Evolutionary conservation across 2,329 filamentous ascomycete genomes (phyloP), one percentile per base, ranked within the genome.

Genomic region (Epichloe bromicola): DNA sequence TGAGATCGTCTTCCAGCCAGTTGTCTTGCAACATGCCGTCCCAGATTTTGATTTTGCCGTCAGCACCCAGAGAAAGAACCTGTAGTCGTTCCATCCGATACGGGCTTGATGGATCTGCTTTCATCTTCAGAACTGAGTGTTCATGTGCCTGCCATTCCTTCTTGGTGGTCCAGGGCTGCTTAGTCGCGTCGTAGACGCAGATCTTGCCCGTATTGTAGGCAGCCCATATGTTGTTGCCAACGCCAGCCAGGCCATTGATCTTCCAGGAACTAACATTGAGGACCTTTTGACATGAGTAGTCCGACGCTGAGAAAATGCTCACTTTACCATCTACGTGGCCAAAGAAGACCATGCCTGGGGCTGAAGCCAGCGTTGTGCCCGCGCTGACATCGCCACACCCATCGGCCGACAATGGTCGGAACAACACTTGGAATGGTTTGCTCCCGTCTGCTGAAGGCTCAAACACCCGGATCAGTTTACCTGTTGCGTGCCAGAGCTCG

Each of bases 91-190:
- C 88, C 54, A 93, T 74, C 51, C 83, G 88, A 79, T 90, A 97
- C 47, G 89, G 81, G 61, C 87, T 88, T 36, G 88, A 86, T 1
- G 78, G 74, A 63, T 98, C 93, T 2, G 85, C 79, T 12, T 86
- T 69, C 53, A 98, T 79, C 52, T 82, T 84, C 45, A 86, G 77
- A 7, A 95, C 83, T 0, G 90, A 86, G 56, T 85, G 85, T 6
- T 88, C 83, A 63, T 97, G 93, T 3, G 88, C 91, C 56, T 84
- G 82, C 91, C 93, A 98, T 61, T 97, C 91, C 65, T 98, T 98
- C 69, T 87, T 83, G 26, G 95, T 81, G 19, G 77, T 76, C 93
- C 93, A 98, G 0, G 91, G 91, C n/a, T 78, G 81, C 33, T 80
- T 77, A 10, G 73, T 78, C 11, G 88, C 85, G 65, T 98, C 90